Evolutionary conservation across 2,329 filamentous ascomycete species (phyloP).

Genomic region (Sclerotinia spermophila): DNA sequence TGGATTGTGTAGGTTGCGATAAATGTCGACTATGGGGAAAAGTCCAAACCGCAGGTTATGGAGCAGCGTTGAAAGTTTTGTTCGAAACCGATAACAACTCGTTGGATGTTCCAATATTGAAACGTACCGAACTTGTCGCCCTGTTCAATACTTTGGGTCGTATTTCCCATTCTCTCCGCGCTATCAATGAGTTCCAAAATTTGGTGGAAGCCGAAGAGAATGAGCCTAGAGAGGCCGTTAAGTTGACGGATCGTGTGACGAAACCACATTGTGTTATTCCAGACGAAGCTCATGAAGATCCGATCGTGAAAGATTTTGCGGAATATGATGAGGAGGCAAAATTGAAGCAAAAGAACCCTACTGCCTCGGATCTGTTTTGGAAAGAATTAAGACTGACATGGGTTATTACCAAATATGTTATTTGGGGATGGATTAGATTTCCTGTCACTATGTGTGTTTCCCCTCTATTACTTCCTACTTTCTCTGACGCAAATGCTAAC

Average conservation of each 20-base stretch:
- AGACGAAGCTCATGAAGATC: conserved; percentile 30
- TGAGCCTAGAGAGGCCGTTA: conserved; percentile 31
- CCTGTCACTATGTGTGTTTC: conserved; percentile 64
- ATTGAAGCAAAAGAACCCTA: conserved; percentile 35
- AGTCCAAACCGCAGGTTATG: conserved; percentile 90
- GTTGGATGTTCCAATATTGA: conserved; percentile 63
- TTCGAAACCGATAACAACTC: conserved; percentile 77
- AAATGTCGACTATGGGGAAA: conserved; percentile 99
- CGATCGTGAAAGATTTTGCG: conserved; percentile 43
- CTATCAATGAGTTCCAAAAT: conserved; percentile 66
- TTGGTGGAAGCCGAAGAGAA: conserved; percentile 45
- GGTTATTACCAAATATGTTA: conserved; percentile 60
- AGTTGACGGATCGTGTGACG: conserved; percentile 32
- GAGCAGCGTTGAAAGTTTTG: conserved; percentile 88
- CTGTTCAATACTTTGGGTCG: conserved; percentile 91
- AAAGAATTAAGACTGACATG: conserved; percentile 63
- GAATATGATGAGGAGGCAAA: conserved; percentile 37
- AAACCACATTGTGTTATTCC: conserved; percentile 45
- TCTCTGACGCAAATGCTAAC: neutral
- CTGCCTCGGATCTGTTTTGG: conserved; percentile 55
- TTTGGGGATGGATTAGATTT: conserved; percentile 66
- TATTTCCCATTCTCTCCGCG: conserved; percentile 74
- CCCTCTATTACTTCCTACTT: neutral
- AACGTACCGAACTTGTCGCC: conserved; percentile 88
- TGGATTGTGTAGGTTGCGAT: conserved; percentile 98